Base-by-base conservation (phyloP, 371 early-diverging fungal genomes). In the Polyrhizophydium stewartii region DNA sequence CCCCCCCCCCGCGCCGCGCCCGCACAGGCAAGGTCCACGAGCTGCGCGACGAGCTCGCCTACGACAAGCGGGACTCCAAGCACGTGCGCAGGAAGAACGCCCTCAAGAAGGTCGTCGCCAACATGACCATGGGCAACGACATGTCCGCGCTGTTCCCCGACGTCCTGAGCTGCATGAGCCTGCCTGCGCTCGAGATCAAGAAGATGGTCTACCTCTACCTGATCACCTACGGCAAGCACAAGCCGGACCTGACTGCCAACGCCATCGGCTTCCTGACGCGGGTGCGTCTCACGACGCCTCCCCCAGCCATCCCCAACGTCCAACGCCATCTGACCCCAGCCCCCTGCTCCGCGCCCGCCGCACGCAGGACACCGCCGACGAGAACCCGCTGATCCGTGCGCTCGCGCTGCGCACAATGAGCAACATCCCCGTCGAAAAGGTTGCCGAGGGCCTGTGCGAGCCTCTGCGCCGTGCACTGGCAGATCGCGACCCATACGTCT, bases 91-190 rank as follows among this genome's bases (percentile, higher is more conserved):
- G 94, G 68, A 90, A 90, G 78, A 83, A 86, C 25, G 93, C 90
- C 43, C 83, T 98, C 79, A 96, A 95, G 78, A 93, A 92, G 78
- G 92, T 97, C 63, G 92, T 96, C 19, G 96, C 94, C 64, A 95
- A 96, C 69, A 96, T 98, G 96, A 96, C 98, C 13, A 92, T 97
- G 91, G 98, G 98, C 35, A 94, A 94, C 70, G 97, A 98, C 75
- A 94, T 97, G 91, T 91, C 92, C 6, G 84, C 92, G 17, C 81
- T 98, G 47, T 94, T 90, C 71, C 62, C 74, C 28, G 87, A 89
- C 58, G 86, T 89, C 25, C 64, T 89, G 21, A 81, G 70, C 17
- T 88, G 86, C 63, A 79, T 89, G 78, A 57, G 67, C 50, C 69
- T 80, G 30, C 82, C 79, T 0, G 72, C 74, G 59, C 70, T 88